Conservation (phyloP, 192 early-diverging fungal species). For the Umbelopsis isabellina region DNA sequence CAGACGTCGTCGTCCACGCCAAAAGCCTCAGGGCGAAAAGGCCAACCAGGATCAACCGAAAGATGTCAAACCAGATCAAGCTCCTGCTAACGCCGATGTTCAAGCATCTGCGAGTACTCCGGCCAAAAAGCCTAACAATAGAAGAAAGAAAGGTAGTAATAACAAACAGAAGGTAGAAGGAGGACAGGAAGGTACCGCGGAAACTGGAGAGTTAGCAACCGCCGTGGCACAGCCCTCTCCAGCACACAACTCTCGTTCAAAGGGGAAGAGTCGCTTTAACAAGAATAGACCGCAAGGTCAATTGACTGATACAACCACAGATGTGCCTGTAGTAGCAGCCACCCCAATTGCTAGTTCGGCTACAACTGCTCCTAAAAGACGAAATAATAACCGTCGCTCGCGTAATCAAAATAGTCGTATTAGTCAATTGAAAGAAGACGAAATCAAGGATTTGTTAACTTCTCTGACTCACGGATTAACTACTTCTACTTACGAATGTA, state of each 20-base stretch:
- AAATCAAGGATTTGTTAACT: conserved; percentile 60
- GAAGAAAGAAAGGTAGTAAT: conserved; percentile 7
- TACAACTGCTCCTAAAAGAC: not conserved
- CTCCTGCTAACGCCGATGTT: not conserved
- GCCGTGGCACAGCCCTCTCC: not conserved
- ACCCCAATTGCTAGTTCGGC: not conserved
- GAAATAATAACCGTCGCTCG: conserved; percentile 10
- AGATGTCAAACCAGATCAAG: not conserved
- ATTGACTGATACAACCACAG: conserved; percentile 8
- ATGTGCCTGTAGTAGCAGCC: not conserved
- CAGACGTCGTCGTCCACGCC: conserved; percentile 5
- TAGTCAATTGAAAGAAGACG: conserved; percentile 26
- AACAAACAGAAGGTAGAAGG: not conserved
- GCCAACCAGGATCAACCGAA: not conserved
- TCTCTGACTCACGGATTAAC: conserved; percentile 67
- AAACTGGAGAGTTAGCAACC: not conserved
- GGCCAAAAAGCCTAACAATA: not conserved
- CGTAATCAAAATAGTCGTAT: conserved; percentile 11
- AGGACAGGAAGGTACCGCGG: not conserved
- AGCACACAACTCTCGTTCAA: not conserved
- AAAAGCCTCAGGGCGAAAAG: not conserved
- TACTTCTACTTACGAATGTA: conserved; percentile 86
- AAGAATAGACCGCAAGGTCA: conserved; percentile 28
- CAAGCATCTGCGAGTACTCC: not conserved
- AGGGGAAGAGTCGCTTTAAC: conserved; percentile 12